Conservation (phyloP, 1,284 basidiomycete species). For the Rhodofomes roseus region DNA sequence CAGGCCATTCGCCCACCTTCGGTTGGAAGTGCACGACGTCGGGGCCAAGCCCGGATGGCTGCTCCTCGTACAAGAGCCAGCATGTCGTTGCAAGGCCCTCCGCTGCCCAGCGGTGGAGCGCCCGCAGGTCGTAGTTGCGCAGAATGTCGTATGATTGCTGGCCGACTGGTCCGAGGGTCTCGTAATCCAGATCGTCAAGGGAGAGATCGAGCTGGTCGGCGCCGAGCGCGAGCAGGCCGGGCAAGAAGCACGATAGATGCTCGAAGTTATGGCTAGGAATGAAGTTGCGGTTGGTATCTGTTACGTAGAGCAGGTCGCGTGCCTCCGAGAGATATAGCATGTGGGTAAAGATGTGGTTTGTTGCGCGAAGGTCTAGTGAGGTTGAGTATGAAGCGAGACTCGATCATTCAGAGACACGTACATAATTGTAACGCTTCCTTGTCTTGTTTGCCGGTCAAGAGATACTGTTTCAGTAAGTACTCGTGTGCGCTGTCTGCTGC, state of each 20-base stretch:
- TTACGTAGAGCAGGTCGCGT: conserved; percentile 68
- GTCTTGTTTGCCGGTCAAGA: conserved; percentile 60
- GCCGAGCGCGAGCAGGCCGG: conserved; percentile 69
- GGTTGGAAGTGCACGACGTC: conserved; percentile 48
- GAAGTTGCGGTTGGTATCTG: conserved; percentile 40
- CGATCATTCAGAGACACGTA: conserved; percentile 30
- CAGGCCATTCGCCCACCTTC: conserved; percentile 3
- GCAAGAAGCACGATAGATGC: conserved; percentile 74
- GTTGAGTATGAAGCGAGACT: not conserved
- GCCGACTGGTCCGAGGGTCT: conserved; percentile 30
- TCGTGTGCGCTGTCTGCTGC: conserved; percentile 72
- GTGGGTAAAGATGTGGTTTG: conserved; percentile 57
- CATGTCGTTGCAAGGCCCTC: conserved; percentile 68
- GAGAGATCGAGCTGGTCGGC: conserved; percentile 58
- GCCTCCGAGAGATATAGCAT: conserved; percentile 64
- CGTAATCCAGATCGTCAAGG: conserved; percentile 44
- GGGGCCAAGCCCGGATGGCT: conserved; percentile 55
- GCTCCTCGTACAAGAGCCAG: conserved; percentile 61
- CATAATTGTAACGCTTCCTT: conserved; percentile 59
- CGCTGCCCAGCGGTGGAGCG: conserved; percentile 61
- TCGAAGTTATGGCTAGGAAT: conserved; percentile 26
- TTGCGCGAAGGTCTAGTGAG: conserved; percentile 54
- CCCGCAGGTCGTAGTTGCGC: conserved; percentile 38
- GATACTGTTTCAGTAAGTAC: conserved; percentile 71
- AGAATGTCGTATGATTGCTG: conserved; percentile 19